Percentiles rank a stretch among this genome's conserved stretches.
These are phyloP conservation scores for Leccinum pachyderme DNA, from an alignment of 1,284 basidiomycete species.

Conservation along the genomic window DNA sequence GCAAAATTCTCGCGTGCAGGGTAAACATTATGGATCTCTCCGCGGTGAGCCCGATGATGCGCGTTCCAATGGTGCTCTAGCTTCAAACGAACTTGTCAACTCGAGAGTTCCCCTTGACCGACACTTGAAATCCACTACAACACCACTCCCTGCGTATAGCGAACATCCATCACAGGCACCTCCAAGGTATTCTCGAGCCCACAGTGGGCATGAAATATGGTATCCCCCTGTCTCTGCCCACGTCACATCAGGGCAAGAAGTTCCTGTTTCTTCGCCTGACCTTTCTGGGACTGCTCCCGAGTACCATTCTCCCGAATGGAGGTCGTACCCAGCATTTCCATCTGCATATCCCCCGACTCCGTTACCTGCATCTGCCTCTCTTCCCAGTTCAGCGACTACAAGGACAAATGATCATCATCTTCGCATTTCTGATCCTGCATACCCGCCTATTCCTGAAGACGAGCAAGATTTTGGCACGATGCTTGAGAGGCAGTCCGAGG, in stretches of 20 bases:
- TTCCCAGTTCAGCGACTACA: conserved; percentile 15
- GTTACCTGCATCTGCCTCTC: conserved; percentile 20
- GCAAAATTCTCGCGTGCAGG: conserved; percentile 12
- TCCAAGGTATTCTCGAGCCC: conserved; percentile 27
- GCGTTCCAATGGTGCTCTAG: conserved; percentile 1
- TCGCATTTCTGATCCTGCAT: conserved; percentile 19
- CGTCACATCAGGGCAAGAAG: conserved; percentile 11
- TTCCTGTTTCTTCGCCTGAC: conserved; percentile 5
- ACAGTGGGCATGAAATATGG: conserved; percentile 37
- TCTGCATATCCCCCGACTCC: conserved; percentile 55
- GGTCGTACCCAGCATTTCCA: conserved; percentile 50
- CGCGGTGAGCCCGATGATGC: conserved; percentile 22
- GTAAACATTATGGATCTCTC: conserved; percentile 7
- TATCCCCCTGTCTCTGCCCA: conserved; percentile 38
- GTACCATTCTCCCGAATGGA: conserved; percentile 39
- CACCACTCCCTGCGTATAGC: conserved; percentile 29
- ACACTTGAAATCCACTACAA: conserved; percentile 11
- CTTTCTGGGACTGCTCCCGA: conserved; percentile 27
- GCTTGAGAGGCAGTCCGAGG: conserved; percentile 63
- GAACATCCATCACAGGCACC: conserved; percentile 25
- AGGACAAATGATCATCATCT: conserved; percentile 13
- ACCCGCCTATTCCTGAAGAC: conserved; percentile 34
- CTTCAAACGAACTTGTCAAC: conserved; percentile 1
- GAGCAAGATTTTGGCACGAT: conserved; percentile 57
- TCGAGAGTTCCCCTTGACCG: conserved; percentile 8